A percentile compares a stretch with the other conserved stretches of the same genome.
Evolutionary conservation across 306 rosid species (phyloP).

Genomic region (Cyclanthera cordifolia): DNA sequence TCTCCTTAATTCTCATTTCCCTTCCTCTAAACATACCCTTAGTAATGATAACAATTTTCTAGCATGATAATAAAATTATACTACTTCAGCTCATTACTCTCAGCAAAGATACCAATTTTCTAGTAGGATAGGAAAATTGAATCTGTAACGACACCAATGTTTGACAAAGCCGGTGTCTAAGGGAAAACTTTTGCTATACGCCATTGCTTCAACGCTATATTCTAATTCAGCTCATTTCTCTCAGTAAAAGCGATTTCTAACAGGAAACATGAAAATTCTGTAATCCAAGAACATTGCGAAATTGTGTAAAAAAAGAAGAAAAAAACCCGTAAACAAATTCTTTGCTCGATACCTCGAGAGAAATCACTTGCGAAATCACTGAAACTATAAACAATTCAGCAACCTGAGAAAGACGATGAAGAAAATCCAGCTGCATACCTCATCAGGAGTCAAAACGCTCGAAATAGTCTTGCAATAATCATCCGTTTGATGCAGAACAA

Average conservation of each 20-base stretch:
- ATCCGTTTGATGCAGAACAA: not conserved
- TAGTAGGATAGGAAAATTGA: not conserved
- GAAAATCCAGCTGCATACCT: not conserved
- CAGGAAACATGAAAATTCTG: not conserved
- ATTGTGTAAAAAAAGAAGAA: not conserved
- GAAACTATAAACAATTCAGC: not conserved
- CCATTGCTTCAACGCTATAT: not conserved
- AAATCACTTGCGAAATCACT: not conserved
- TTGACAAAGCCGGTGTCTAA: not conserved
- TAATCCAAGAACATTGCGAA: not conserved
- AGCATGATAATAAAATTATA: no score
- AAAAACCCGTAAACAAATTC: not conserved
- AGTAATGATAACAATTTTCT: no score
- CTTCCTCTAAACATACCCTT: no score
- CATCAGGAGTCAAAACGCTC: not conserved
- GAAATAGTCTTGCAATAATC: not conserved
- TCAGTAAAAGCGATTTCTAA: not conserved
- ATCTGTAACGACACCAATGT: not conserved
- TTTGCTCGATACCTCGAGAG: not conserved
- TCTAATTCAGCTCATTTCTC: not conserved
- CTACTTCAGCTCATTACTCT: not conserved
- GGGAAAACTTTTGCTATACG: not conserved
- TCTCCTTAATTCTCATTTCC: no score
- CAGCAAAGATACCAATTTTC: not conserved
- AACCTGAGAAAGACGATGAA: not conserved